Base-by-base conservation (phyloP, 2,329 filamentous ascomycete genomes). In the Xylaria sp. region DNA sequence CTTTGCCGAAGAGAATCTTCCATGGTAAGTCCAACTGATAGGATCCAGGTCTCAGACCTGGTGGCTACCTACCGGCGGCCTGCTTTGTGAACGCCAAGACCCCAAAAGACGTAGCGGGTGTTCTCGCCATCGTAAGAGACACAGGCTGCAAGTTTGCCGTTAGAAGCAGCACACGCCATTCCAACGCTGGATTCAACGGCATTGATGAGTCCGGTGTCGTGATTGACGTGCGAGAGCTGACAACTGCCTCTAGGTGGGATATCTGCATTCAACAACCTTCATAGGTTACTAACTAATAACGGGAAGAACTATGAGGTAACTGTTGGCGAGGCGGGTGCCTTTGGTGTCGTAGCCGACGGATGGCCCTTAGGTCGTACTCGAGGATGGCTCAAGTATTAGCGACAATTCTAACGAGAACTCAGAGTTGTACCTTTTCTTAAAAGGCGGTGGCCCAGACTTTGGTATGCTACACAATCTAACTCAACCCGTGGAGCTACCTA, bases 111-210 rank as follows among this genome's bases (percentile, higher is more conserved):
- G n/a, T n/a, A n/a, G n/a, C n/a, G n/a, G n/a, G n/a, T n/a, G n/a
- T n/a, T n/a, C n/a, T n/a, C n/a, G n/a, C n/a, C n/a, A n/a, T n/a
- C n/a, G n/a, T n/a, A n/a, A n/a, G n/a, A n/a, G n/a, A n/a, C n/a
- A n/a, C 48, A 2, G 44, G 50, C 0, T 47, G 34, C 21, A 56
- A 58, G 18, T 57, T 58, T 16, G 39, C 57, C 3, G 42, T 62
- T 44, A 54, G 59, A n/a, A 45, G 48, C 24, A 52, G 34, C 13
- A 54, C 57, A 2, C 54, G 58, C 24, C 56, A 62, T 34, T 50
- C 48, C 7, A 56, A 60, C 19, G 42, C 50, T 8, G 43, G 43
- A 8, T 62, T 60, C 21, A 57, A 52, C 37, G 56, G 52, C n/a
- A 44, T 57, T 22, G 49, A 50, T 16, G 50, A 39, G 6, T 44